Base-by-base conservation (phyloP, 108 stramenopile species). In the Skeletonema potamos region DNA sequence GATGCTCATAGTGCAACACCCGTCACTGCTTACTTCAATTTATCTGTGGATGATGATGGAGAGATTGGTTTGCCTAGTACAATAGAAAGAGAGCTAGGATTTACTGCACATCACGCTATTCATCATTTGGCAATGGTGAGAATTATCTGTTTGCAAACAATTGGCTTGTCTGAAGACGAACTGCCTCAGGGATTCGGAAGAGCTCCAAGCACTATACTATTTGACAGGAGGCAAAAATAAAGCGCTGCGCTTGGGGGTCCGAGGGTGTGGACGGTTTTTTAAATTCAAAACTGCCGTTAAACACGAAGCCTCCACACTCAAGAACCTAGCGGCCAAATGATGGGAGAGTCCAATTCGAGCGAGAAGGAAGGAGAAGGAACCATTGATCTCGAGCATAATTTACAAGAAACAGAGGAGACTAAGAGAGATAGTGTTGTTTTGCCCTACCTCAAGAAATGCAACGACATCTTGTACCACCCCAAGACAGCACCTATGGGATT, bases 41-140 rank as follows among this genome's bases (percentile, higher is more conserved):
- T 96, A 30, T 82, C 88, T n/a, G 76, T 77, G 7, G 87, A 86
- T 60, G 64, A 70, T 33, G 76, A 75, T 39, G 61, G 32, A 27
- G 90, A 93, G 66, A 83, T 86, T 32, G 56, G 67, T 27, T 63
- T 92, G 28, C 56, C 79, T 2, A 84, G 74, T 29, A 93, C 93
- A 0, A 62, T 93, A n/a, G 85, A 72, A 20, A 72, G 97, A 29
- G 97, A 97, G 70, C 67, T 97, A 15, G 92, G 88, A 11, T 97
- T 97, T 83, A 84, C 77, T 4, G 94, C 92, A 7, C 97, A 97
- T 74, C 97, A 97, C 69, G 90, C 89, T 3, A 92, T 95, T 56
- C 97, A 97, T 85, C 97, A 97, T 76, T 75, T 94, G 86, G 93
- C 94, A 39, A 87, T 95, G 92, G 87, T 95, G 20, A 88, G 86